Conservation (phyloP, 169 alveolate species). For the Neospora caninum region DNA sequence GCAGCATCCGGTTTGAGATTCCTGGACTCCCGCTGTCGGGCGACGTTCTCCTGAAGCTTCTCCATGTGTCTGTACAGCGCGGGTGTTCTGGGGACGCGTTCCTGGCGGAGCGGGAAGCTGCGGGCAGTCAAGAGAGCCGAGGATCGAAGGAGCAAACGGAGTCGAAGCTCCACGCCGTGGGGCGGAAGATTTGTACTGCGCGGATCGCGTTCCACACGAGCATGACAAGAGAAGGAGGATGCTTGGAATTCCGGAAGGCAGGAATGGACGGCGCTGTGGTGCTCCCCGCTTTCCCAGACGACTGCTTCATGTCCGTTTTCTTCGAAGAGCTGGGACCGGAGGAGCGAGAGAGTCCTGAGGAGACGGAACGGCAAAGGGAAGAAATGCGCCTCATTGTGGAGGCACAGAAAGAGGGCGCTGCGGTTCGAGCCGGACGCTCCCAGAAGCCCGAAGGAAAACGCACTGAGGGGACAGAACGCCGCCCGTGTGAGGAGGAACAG, state of each 20-base stretch:
- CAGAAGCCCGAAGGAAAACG: neutral
- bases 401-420: neutral
- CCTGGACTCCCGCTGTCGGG: constrained; percentile 42
- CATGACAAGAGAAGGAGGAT: constrained; percentile 4
- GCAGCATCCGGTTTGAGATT: constrained; percentile 39
- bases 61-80: constrained; percentile 31
- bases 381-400: constrained; percentile 21
- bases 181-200: constrained; percentile 37
- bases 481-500: constrained; percentile 4
- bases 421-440: constrained; percentile 5
- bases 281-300: constrained; percentile 47
- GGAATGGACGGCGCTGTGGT: constrained; percentile 42
- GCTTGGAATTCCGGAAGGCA: constrained; percentile 25
- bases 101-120: neutral
- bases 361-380: neutral
- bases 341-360: neutral
- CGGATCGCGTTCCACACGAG: constrained; percentile 49
- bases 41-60: constrained; percentile 49
- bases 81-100: neutral
- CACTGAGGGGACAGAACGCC: neutral
- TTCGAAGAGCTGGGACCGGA: constrained; percentile 27
- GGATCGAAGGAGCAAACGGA: neutral
- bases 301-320: constrained; percentile 48
- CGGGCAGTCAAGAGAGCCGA: neutral
- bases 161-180: neutral